Evolutionary conservation across 2,329 filamentous ascomycete species (phyloP), one percentile per base, ranked within the genome.

Genomic region (Septoria linicola): DNA sequence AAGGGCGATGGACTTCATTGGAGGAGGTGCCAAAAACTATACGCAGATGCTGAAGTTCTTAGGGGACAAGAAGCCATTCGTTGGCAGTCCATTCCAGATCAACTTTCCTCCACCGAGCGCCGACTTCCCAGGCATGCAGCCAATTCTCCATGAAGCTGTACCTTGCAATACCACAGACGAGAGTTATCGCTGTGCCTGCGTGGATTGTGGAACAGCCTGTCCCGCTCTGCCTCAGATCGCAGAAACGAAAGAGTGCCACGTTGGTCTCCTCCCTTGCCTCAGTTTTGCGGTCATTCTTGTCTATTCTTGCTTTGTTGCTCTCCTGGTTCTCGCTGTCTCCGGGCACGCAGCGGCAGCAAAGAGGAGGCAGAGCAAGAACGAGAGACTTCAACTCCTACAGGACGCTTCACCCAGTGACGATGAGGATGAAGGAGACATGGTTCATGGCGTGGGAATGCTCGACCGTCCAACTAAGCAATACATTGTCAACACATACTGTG

Each of bases 11-110:
- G 87, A 92, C 63, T 84, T 99, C 62, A 97, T 99, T 55, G 95
- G 93, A 25, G 93, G 93, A 13, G 91, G 92, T 13, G 93, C 93
- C 10, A 92, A 91, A 70, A 88, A 96, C 68, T 95, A 92, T 69
- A 82, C 83, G 0, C 81, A 87, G 35, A 87, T 99, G 61, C 74
- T 99, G 60, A 92, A 91, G 65, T 99, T 97, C 63, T 73, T 99
- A 27, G 93, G 93, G 13, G 85, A 96, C 69, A 92, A 96, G 76
- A 95, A 95, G 69, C 78, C 85, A 2, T 80, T 92, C 17, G 64
- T 82, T 25, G 95, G 95, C 3, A 97, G 92, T 50, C 93, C 93
- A 0, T 99, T 99, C 71, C 93, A 99, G 74, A 96, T 99, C 74
- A 95, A 99, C 75, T 99, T 93, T 63, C 92, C 82, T 8, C 74